Evolutionary conservation across 148 eudicot genomes (phyloP).

Genomic region (Rhododendron ovatum): DNA sequence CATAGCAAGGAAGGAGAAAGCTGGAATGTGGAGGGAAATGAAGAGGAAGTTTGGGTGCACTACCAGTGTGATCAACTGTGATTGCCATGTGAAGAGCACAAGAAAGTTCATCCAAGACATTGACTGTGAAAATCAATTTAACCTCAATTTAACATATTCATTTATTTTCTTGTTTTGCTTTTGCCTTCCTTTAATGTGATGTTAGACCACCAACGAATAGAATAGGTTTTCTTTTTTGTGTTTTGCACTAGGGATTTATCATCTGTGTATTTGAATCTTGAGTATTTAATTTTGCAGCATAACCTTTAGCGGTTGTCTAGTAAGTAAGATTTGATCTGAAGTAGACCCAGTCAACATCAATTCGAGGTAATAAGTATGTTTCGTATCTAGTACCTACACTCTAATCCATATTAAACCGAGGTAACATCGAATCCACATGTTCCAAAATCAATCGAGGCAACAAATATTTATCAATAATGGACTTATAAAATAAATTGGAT

Average conservation of each 20-base stretch:
- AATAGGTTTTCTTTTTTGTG: background rate
- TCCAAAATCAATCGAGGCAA: no score
- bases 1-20: constrained; percentile 32
- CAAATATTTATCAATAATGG: no score
- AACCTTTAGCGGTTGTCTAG: no score
- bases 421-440: no score
- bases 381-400: no score
- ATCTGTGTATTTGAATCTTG: background rate
- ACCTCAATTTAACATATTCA: no score
- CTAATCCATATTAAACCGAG: no score
- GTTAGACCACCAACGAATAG: background rate
- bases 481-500: no score
- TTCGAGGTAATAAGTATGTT: no score
- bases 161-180: background rate
- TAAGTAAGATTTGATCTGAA: no score
- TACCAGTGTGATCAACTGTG: constrained; percentile 28
- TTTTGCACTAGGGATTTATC: background rate
- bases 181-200: background rate
- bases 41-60: constrained; percentile 81
- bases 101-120: constrained; percentile 40
- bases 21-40: constrained; percentile 64
- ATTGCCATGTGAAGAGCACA: constrained; percentile 56
- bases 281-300: background rate
- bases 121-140: background rate
- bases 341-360: no score